Conservation (phyloP, 768 basidiomycete species). For the Boletus reticulatus region DNA sequence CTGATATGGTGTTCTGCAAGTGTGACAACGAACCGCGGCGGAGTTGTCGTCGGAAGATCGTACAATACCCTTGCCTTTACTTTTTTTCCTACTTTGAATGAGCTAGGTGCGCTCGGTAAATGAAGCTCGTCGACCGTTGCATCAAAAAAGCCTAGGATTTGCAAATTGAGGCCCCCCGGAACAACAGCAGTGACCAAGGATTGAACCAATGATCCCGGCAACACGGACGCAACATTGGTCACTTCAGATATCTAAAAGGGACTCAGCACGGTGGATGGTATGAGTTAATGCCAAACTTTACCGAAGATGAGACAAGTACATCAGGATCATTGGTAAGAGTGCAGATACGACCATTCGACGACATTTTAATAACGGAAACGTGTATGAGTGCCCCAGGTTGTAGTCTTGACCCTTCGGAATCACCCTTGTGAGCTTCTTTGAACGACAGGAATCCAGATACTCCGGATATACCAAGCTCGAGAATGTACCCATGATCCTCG, state of each 20-base stretch:
- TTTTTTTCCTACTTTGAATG: constrained; percentile 66
- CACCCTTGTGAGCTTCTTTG: constrained; percentile 55
- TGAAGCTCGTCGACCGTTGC: constrained; percentile 87
- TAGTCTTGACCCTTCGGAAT: constrained; percentile 36
- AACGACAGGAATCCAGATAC: constrained; percentile 83
- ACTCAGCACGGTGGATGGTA: constrained; percentile 1
- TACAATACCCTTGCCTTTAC: constrained; percentile 85
- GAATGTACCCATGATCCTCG: constrained; percentile 93
- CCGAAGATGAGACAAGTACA: constrained; percentile 51
- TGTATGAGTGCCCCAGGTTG: constrained; percentile 67
- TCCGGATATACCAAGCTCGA: constrained; percentile 80
- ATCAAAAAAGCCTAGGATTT: constrained; percentile 88
- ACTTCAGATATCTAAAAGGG: constrained; percentile 66
- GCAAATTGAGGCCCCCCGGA: constrained; percentile 77
- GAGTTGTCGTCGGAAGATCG: constrained; percentile 62
- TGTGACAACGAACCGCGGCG: constrained; percentile 82
- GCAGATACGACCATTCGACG: constrained; percentile 78
- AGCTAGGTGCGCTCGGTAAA: constrained; percentile 43
- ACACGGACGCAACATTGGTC: constrained; percentile 71
- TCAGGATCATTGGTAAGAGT: constrained; percentile 57
- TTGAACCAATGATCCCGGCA: constrained; percentile 85
- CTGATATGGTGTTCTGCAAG: constrained; percentile 68
- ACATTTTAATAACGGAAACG: constrained; percentile 61
- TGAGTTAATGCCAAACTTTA: constrained; percentile 34
- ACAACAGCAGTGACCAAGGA: constrained; percentile 76